These are phyloP conservation scores for Phytophthora tubulina DNA, from an alignment of 352 stramenopile genomes.

Conservation along the genomic window DNA sequence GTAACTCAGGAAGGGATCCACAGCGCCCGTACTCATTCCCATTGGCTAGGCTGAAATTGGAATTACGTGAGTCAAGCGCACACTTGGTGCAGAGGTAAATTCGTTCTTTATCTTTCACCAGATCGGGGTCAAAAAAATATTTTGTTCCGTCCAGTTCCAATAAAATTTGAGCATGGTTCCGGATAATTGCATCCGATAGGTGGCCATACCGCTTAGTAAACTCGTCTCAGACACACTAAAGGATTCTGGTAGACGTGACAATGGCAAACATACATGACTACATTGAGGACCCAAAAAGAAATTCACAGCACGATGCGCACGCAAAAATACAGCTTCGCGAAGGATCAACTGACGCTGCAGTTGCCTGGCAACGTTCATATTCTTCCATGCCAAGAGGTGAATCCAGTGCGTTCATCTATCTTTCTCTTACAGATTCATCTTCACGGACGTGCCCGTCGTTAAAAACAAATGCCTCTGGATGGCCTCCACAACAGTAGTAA, in stretches of 20 bases:
- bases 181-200: not conserved
- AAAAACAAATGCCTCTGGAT: slow-evolving; percentile 2
- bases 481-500: slow-evolving; percentile 2
- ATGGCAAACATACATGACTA: not conserved
- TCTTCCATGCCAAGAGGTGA: not conserved
- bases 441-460: not conserved
- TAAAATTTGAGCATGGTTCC: slow-evolving; percentile 3
- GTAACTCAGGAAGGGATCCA: not conserved
- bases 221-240: not conserved
- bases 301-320: not conserved
- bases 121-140: not conserved
- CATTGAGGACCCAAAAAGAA: not conserved
- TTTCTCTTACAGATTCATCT: not conserved
- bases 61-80: not conserved
- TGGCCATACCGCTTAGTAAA: not conserved
- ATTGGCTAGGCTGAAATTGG: not conserved
- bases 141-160: not conserved
- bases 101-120: not conserved
- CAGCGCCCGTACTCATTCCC: not conserved
- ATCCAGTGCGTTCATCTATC: not conserved
- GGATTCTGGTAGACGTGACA: not conserved
- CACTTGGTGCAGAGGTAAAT: not conserved
- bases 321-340: not conserved
- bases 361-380: not conserved
- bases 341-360: not conserved